Conservation (phyloP, 257 asterid species). For the Eucommia ulmoides region DNA sequence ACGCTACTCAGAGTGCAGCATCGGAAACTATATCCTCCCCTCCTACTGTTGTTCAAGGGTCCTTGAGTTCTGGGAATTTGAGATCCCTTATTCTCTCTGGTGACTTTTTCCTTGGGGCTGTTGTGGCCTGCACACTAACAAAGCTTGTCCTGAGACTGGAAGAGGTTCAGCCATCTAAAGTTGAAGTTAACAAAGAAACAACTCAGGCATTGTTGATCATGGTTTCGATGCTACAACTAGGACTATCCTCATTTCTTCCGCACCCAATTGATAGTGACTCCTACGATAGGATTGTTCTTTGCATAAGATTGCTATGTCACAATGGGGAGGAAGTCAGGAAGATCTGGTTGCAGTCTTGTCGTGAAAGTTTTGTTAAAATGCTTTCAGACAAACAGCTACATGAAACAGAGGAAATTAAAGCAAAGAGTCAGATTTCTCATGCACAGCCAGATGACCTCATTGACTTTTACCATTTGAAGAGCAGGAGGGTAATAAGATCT, state of each 20-base stretch:
- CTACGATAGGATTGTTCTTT: conserved; percentile 67
- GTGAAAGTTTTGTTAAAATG: conserved; percentile 86
- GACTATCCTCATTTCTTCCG: conserved; percentile 78
- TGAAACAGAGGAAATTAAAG: conserved; percentile 82
- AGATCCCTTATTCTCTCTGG: conserved; percentile 90
- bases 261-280: conserved; percentile 96
- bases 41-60: conserved; percentile 68
- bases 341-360: conserved; percentile 85
- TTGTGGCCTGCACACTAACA: conserved; percentile 76
- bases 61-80: conserved; percentile 54
- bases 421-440: conserved; percentile 65
- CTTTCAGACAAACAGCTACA: conserved; percentile 87
- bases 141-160: conserved; percentile 75
- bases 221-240: conserved; percentile 84
- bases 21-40: conserved; percentile 85
- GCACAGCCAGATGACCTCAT: conserved; percentile 94
- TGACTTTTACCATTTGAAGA: conserved; percentile 92
- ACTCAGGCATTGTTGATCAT: conserved; percentile 53
- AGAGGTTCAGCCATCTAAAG: conserved; percentile 75
- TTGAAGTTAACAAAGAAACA: conserved; percentile 68
- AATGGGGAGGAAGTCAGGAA: conserved; percentile 61
- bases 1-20: conserved; percentile 97
- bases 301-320: conserved; percentile 61
- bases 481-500: conserved; percentile 62
- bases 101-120: conserved; percentile 91